Base-by-base conservation (phyloP, 345 rosid species). In the Arabidopsis suecica region DNA sequence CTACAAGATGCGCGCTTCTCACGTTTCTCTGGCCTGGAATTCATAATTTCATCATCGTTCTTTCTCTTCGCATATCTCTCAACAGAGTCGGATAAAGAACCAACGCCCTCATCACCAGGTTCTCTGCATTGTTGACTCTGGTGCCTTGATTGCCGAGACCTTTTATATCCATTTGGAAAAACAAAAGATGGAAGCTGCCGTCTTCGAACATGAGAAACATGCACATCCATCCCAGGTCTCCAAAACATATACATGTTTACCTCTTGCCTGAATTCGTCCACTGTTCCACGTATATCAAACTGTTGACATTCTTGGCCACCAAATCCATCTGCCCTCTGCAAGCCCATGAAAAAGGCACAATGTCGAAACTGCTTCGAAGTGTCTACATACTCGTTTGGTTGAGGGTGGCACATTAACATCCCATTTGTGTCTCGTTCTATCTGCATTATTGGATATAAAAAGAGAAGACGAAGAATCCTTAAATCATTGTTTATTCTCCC, bases 141-240 rank as follows among this genome's bases (percentile, higher is more conserved):
- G 72, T 79, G 81, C 77, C 83, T 84, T 36, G 83, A 72, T 36
- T 72, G 77, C n/a, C 85, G 87, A 80, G 80, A 64, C 49, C 84
- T 77, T 68, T 47, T 87, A 61, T 76, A 75, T 71, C 91, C 94
- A 71, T 79, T 86, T 38, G 90, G 89, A 22, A 83, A 89, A 63
- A 86, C 87, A 80, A 83, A 89, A 33, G 73, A 63, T 41, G 93
- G 93, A 63, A 89, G 85, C 76, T 85, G 84, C 76, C 84, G 81
- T 67, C 88, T 84, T 67, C 86, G 86, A 63, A 84, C 87, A 78
- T 89, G 93, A 78, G 86, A 85, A 69, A 89, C 87, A 74, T 13
- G 78, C 50, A 87, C 78, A 44, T 85, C 88, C 93, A 87, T 89
- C 69, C 93, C 91, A 37, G 87, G 91, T 72, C 80, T 89, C 93